Evolutionary conservation across 129 eudicot species (phyloP).

Genomic region (Artemisia argyi): DNA sequence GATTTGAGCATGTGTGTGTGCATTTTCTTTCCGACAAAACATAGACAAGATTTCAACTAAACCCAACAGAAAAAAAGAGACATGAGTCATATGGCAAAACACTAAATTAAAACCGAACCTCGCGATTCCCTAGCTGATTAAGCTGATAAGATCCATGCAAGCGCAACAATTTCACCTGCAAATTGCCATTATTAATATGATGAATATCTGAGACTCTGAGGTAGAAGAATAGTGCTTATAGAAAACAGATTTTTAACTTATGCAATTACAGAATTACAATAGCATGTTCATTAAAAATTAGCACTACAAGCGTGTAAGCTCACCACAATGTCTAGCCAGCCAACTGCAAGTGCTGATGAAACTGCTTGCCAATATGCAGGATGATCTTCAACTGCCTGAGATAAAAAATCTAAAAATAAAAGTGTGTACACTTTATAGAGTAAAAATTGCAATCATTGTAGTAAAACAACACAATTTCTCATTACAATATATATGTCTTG

Average conservation of each 20-base stretch:
- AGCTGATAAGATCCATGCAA: constrained; percentile 93
- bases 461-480: too few species aligned
- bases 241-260: not conserved
- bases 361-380: constrained; percentile 83
- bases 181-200: constrained; percentile 1
- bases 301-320: constrained; percentile 19
- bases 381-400: constrained; percentile 81
- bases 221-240: not conserved
- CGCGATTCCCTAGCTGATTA: constrained; percentile 88
- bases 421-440: too few species aligned
- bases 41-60: too few species aligned
- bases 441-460: too few species aligned
- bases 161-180: constrained; percentile 88
- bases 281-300: not conserved
- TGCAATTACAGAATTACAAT: not conserved
- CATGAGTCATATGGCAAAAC: too few species aligned
- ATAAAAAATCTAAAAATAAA: not conserved
- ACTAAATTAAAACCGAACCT: constrained; percentile 39
- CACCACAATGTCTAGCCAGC: constrained; percentile 95
- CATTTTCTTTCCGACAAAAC: too few species aligned
- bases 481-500: too few species aligned
- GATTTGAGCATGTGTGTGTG: too few species aligned
- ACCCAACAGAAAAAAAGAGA: too few species aligned
- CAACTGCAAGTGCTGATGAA: constrained; percentile 88
- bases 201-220: not conserved